Percentiles rank a stretch among this genome's conserved stretches.
phyloP scores from a whole-genome alignment of 1,139 yeast species.

The Nakaseomyces sp. region DNA sequence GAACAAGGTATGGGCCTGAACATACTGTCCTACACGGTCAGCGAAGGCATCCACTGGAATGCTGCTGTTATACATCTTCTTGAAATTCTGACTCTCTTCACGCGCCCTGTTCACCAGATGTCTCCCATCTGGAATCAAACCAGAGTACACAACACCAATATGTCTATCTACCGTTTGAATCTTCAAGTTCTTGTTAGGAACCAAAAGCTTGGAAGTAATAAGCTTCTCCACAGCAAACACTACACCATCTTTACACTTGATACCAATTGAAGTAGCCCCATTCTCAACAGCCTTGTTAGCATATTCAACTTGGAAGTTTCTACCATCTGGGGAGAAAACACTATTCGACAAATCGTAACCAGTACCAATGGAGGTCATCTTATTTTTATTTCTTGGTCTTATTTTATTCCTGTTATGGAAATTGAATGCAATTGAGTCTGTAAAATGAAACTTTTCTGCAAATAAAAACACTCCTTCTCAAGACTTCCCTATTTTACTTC shows the following conservation, averaged over 20 bases:
- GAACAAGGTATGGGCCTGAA: slow-evolving; percentile 91
- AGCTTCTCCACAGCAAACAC: slow-evolving; percentile 95
- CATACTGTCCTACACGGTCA: slow-evolving; percentile 83
- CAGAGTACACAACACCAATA: slow-evolving; percentile 90
- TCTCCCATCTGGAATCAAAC: slow-evolving; percentile 93
- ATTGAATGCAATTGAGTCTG: too few relatives aligned
- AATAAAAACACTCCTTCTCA: too few relatives aligned
- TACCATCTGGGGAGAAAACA: slow-evolving; percentile 82
- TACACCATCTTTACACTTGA: slow-evolving; percentile 84
- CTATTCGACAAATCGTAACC: slow-evolving; percentile 95
- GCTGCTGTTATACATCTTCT: slow-evolving; percentile 65
- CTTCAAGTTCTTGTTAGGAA: slow-evolving; percentile 80
- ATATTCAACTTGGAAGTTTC: slow-evolving; percentile 97
- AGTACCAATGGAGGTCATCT: slow-evolving; percentile 83
- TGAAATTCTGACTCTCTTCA: slow-evolving; percentile 80
- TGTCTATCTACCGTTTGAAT: slow-evolving; percentile 91
- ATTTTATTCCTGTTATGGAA: too few relatives aligned
- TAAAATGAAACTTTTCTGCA: too few relatives aligned
- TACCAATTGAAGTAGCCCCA: slow-evolving; percentile 92
- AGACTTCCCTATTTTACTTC: too few relatives aligned
- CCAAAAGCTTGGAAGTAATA: slow-evolving; percentile 76
- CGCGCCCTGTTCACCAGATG: slow-evolving; percentile 87
- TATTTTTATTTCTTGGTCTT: not conserved
- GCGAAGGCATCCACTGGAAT: slow-evolving; percentile 76
- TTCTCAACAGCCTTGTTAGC: slow-evolving; percentile 97